Percentiles rank a stretch among this genome's conserved stretches.
Evolutionary conservation across 148 eudicot species (phyloP).

Genomic region (Nyssa sinensis): DNA sequence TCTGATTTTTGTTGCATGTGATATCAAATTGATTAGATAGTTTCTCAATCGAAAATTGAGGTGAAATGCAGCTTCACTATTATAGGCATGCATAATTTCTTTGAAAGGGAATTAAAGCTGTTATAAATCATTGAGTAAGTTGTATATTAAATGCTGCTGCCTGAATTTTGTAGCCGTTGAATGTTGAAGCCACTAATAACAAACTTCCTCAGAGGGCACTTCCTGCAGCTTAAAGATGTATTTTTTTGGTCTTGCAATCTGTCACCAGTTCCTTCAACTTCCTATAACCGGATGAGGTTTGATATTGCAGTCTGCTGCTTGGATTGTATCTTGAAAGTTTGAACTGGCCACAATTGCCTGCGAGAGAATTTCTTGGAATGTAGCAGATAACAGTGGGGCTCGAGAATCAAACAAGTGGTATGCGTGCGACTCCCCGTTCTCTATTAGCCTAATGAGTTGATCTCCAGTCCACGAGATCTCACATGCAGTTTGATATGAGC

Average conservation of each 20-base stretch:
- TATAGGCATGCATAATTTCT: too few relatives aligned
- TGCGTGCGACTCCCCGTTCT: too few relatives aligned
- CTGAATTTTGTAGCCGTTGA: too few relatives aligned
- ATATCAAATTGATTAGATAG: background rate
- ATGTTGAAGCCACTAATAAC: too few relatives aligned
- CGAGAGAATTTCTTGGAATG: slow-evolving; percentile 1
- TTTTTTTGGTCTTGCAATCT: too few relatives aligned
- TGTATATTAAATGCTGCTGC: background rate
- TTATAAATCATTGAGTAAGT: slow-evolving; percentile 2
- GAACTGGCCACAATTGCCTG: slow-evolving; percentile 6
- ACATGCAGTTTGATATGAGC: background rate
- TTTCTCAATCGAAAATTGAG: background rate
- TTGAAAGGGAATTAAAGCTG: slow-evolving; percentile 1
- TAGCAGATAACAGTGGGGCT: too few relatives aligned
- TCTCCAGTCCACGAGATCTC: background rate
- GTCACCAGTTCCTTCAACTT: background rate
- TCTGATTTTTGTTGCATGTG: background rate
- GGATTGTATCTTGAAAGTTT: background rate
- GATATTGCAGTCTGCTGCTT: slow-evolving; percentile 15
- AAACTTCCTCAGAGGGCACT: too few relatives aligned
- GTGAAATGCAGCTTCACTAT: background rate
- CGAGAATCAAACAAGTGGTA: too few relatives aligned
- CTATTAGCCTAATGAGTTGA: background rate
- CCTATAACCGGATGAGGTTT: background rate
- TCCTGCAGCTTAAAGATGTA: too few relatives aligned